Base-by-base conservation (phyloP, 140 eudicot genomes). In the Cichorium intybus region DNA sequence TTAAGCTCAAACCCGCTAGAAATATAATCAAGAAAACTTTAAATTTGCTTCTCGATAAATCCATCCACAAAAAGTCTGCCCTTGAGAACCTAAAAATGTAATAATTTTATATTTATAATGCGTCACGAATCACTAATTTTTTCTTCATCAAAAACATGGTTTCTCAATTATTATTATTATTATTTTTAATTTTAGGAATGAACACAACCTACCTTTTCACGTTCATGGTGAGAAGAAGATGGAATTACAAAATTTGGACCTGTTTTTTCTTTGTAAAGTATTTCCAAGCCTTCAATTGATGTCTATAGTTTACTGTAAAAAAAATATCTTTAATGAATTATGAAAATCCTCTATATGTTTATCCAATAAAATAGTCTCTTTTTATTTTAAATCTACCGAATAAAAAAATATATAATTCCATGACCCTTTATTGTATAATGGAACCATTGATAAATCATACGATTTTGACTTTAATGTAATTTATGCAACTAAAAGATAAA, bases 1-100 rank as follows among this genome's bases (percentile, higher is more conserved):
- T 83, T 91, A 43, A 91, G 96, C 72, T 91, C 95, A 73, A 82
- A 91, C 47, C 98, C 98, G 64, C 89, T 85, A 39, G 98, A 91
- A 50, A 91, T 77, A 58, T 87, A 91, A 74, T 87, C 98, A 68
- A 85, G 75, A 71, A 87, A 91, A 72, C 95, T 88, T 68, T 77
- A 68, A 17, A 80, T 49, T 78, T 83, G 78, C 83, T 83, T 87
- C 79, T 88, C 95, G 14, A 18, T 57, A 71, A 80, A 85, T 16
- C 72, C 57, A 12, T 91, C 92, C 48, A 91, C 98, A 77, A 75
- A 85, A 53, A 91, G 82, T 77, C 81, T 72, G 52, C 98, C 95
- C 66, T 87, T 80, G 27, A 85, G 83, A 72, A 87, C 84, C 96
- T 87, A 81, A 34, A 56, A 18, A 45, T 53, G 7, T 48, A 37